Evolutionary conservation across 176 grass and related monocot genomes (phyloP).

Genomic region (Triticum urartu): DNA sequence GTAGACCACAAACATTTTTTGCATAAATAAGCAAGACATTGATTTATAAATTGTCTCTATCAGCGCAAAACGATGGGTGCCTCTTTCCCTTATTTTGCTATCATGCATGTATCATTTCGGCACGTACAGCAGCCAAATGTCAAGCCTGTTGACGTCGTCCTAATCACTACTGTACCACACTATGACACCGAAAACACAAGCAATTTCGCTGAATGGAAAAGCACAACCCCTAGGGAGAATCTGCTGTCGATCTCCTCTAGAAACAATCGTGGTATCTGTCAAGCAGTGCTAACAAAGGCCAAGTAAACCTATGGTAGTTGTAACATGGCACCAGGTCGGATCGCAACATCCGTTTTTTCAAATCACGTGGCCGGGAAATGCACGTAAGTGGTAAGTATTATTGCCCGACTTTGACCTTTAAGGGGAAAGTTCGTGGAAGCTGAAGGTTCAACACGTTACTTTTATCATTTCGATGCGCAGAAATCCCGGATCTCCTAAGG

Average conservation of each 20-base stretch:
- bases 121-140: neutral
- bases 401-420: neutral
- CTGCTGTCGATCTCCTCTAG: neutral
- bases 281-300: neutral
- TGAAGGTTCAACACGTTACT: neutral
- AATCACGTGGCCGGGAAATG: neutral
- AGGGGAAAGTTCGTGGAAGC: neutral
- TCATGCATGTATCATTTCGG: neutral
- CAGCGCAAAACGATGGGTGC: neutral
- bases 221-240: neutral
- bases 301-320: neutral
- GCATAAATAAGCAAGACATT: neutral
- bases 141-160: neutral
- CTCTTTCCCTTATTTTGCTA: neutral
- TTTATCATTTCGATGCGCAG: neutral
- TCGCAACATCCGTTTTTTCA: neutral
- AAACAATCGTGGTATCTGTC: neutral
- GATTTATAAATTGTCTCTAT: neutral
- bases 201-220: neutral
- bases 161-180: neutral
- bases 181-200: neutral
- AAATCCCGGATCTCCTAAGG: neutral
- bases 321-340: neutral
- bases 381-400: neutral
- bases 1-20: neutral